These are phyloP conservation scores for Camellia sinensis DNA, from an alignment of 148 eudicot genomes.

Conservation along the genomic window DNA sequence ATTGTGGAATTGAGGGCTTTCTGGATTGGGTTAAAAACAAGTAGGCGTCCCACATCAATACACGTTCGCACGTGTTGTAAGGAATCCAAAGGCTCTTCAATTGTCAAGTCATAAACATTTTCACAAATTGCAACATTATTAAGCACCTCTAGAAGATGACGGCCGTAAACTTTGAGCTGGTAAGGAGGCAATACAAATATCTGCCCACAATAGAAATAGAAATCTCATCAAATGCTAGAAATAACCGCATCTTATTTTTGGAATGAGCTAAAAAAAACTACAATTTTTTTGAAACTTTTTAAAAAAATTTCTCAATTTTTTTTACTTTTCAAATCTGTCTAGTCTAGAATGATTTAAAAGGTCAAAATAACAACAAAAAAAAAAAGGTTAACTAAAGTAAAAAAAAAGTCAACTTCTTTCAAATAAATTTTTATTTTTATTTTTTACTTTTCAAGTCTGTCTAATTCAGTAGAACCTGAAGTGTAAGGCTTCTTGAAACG, in stretches of 20 bases:
- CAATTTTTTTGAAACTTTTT: too few species aligned
- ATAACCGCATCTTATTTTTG: background rate
- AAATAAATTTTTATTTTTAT: too few species aligned
- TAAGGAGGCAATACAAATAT: slow-evolving; percentile 81
- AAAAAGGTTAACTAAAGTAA: too few species aligned
- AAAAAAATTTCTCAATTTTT: too few species aligned
- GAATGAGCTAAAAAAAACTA: too few species aligned
- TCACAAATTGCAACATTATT: slow-evolving; percentile 61
- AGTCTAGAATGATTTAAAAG: too few species aligned
- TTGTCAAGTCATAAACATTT: slow-evolving; percentile 67
- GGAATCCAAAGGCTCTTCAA: slow-evolving; percentile 89
- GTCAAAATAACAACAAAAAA: too few species aligned
- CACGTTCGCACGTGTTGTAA: slow-evolving; percentile 72
- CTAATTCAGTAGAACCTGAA: too few species aligned
- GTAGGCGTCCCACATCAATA: slow-evolving; percentile 72
- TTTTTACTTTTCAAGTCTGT: too few species aligned
- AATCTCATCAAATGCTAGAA: slow-evolving; percentile 10
- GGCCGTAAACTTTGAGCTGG: slow-evolving; percentile 81
- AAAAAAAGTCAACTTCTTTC: too few species aligned
- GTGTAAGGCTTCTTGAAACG: too few species aligned
- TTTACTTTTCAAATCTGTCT: too few species aligned
- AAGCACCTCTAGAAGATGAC: slow-evolving; percentile 57
- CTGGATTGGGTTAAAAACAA: slow-evolving; percentile 43
- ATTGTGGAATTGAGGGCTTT: slow-evolving; percentile 44
- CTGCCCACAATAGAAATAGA: slow-evolving; percentile 35